These are phyloP conservation scores for Boletus vinaceobasis DNA, from an alignment of 768 basidiomycete genomes.

Conservation along the genomic window DNA sequence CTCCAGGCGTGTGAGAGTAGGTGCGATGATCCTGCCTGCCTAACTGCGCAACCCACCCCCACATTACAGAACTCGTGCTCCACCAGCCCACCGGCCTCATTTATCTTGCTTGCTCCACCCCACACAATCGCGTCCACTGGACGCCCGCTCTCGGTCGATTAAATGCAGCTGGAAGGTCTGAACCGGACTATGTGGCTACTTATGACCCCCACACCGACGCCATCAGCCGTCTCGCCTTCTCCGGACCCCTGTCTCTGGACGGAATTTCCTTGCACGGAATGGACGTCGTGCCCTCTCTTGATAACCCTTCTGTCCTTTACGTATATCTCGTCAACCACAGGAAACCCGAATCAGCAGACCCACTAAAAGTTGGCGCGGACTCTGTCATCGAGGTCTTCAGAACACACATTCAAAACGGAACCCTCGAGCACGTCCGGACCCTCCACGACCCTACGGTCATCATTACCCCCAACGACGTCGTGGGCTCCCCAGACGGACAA, in stretches of 20 bases:
- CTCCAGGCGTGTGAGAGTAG: conserved; percentile 68
- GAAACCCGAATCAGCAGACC: conserved; percentile 40
- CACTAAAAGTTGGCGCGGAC: conserved; percentile 56
- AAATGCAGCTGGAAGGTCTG: conserved; percentile 36
- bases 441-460: conserved; percentile 49
- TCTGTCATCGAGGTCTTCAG: conserved; percentile 70
- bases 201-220: conserved; percentile 48
- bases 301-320: conserved; percentile 48
- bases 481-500: conserved; percentile 60
- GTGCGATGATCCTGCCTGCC: conserved; percentile 8
- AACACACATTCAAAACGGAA: conserved; percentile 42
- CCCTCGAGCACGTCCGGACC: conserved; percentile 54
- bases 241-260: conserved; percentile 34
- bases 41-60: conserved; percentile 8
- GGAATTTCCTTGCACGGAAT: conserved; percentile 63
- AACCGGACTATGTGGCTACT: conserved; percentile 55
- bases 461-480: conserved; percentile 66
- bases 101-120: conserved; percentile 63
- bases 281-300: conserved; percentile 57
- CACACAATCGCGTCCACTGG: conserved; percentile 48
- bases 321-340: conserved; percentile 75
- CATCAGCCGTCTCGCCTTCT: conserved; percentile 45
- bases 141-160: conserved; percentile 40
- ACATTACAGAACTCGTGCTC: conserved; percentile 49
- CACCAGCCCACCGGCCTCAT: conserved; percentile 54